Percentiles rank a stretch among this genome's conserved stretches.
Evolutionary conservation across 2,329 filamentous ascomycete species (phyloP).

Genomic region (Botrytis sinoallii): DNA sequence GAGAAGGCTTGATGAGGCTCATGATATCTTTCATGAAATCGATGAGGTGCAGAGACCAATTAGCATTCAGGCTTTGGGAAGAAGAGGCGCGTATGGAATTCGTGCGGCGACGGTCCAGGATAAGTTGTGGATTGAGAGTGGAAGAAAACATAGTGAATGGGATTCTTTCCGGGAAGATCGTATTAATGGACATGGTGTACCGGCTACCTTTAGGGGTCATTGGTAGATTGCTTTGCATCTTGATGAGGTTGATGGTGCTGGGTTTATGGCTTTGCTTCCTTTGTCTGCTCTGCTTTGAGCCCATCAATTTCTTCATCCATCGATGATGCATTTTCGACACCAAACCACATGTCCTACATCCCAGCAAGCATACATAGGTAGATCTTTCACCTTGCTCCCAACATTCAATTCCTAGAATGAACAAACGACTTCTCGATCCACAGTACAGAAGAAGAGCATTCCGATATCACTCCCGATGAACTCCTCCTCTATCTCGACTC

Average conservation of each 20-base stretch:
- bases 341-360: background rate
- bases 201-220: background rate
- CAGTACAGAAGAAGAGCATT: background rate
- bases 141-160: background rate
- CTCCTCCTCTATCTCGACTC: background rate
- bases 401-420: no score
- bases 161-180: background rate
- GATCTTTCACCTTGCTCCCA: background rate
- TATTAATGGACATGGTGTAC: background rate
- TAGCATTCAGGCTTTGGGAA: background rate
- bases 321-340: background rate
- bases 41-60: background rate
- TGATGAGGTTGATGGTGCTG: background rate
- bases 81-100: constrained; percentile 1
- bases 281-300: background rate
- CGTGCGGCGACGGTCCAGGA: background rate
- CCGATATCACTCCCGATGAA: background rate
- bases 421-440: background rate
- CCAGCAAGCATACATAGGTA: background rate
- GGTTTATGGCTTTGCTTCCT: background rate
- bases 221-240: background rate
- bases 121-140: background rate
- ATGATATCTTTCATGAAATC: background rate
- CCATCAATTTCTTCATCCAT: background rate
- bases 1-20: background rate